Conservation (phyloP, 805 yeast species). For the Ogataea pilisensis region DNA sequence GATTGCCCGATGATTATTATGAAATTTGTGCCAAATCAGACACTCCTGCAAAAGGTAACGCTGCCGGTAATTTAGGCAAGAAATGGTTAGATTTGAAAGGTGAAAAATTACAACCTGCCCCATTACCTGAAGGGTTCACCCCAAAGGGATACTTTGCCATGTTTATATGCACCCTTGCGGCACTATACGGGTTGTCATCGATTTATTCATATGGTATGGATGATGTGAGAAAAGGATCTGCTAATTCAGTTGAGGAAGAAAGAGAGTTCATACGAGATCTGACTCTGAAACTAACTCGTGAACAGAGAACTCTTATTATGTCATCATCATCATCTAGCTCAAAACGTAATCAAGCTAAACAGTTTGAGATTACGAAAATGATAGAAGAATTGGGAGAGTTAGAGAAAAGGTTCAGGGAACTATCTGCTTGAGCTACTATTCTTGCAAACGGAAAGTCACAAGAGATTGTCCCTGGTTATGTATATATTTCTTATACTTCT, state of each 20-base stretch:
- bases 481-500: not conserved
- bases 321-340: constrained; percentile 1
- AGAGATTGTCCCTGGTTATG: no score
- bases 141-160: constrained; percentile 65
- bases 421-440: constrained; percentile 2
- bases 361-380: constrained; percentile 11
- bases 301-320: constrained; percentile 5
- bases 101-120: constrained; percentile 54
- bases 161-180: constrained; percentile 47
- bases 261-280: constrained; percentile 13
- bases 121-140: constrained; percentile 71
- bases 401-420: constrained; percentile 15
- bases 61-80: constrained; percentile 54
- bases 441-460: no score
- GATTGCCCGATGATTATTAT: constrained; percentile 45
- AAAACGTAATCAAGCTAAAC: not conserved
- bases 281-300: constrained; percentile 10
- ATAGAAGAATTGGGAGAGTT: constrained; percentile 21
- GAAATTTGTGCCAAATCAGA: constrained; percentile 45
- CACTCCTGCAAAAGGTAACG: constrained; percentile 56
- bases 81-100: constrained; percentile 57
- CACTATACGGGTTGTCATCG: constrained; percentile 55
- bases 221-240: constrained; percentile 47
- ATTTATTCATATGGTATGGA: constrained; percentile 64
- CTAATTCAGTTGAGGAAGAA: constrained; percentile 12